A percentile compares a stretch with the other conserved stretches of the same genome.
These are phyloP conservation scores for Suillus placidus DNA, from an alignment of 768 basidiomycete genomes.

Conservation along the genomic window DNA sequence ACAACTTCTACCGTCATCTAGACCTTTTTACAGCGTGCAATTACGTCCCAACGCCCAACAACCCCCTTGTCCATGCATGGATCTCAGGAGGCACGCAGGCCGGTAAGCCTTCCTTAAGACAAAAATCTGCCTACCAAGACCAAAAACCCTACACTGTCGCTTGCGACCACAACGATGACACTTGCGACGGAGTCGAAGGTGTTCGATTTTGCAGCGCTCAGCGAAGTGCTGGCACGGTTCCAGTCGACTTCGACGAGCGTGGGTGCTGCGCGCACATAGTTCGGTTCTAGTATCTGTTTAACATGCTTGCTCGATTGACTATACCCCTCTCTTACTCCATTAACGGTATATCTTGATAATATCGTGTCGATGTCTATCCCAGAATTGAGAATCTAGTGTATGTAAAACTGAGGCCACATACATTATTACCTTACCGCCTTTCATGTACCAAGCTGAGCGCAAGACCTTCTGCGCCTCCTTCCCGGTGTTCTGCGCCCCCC, in stretches of 20 bases:
- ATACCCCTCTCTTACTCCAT: not conserved
- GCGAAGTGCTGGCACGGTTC: conserved; percentile 31
- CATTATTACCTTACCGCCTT: not conserved
- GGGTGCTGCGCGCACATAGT: not conserved
- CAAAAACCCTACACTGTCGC: conserved; percentile 14
- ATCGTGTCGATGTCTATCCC: not conserved
- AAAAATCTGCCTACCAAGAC: conserved; percentile 10
- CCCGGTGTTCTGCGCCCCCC: not conserved
- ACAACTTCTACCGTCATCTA: conserved; percentile 48
- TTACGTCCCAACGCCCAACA: conserved; percentile 40
- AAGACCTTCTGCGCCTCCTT: not conserved
- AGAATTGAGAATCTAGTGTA: not conserved
- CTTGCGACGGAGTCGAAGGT: conserved; percentile 14
- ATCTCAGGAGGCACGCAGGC: conserved; percentile 27
- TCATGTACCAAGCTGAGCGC: not conserved
- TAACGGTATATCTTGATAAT: not conserved
- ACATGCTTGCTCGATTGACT: not conserved
- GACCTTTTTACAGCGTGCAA: conserved; percentile 48
- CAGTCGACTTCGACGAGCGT: conserved; percentile 15
- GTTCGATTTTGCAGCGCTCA: conserved; percentile 29
- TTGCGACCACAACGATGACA: conserved; percentile 17
- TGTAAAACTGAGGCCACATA: not conserved
- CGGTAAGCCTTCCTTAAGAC: conserved; percentile 18
- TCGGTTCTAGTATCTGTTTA: not conserved
- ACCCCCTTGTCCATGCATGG: conserved; percentile 46